phyloP scores from a whole-genome alignment of 1,139 yeast species.

The Candida mesenterica region DNA sequence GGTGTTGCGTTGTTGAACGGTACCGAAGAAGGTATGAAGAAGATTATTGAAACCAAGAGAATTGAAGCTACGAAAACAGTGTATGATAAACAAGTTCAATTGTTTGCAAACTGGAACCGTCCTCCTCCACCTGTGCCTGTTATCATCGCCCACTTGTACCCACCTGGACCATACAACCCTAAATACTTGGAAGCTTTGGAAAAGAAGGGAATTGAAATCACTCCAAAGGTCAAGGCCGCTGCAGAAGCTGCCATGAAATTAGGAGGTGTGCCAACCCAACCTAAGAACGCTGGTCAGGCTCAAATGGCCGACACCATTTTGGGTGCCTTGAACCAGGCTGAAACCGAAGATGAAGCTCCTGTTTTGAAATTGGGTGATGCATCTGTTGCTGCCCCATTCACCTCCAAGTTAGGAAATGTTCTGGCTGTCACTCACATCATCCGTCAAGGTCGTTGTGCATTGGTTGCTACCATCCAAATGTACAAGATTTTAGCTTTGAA shows the following conservation, averaged over 20 bases:
- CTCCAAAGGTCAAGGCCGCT: constrained; percentile 61
- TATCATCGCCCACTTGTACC: constrained; percentile 87
- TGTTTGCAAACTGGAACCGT: constrained; percentile 79
- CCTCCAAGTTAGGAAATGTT: constrained; percentile 90
- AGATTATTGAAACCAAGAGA: constrained; percentile 78
- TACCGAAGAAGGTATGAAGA: constrained; percentile 91
- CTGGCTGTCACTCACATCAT: constrained; percentile 89
- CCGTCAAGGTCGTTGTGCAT: constrained; percentile 98
- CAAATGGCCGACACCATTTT: constrained; percentile 71
- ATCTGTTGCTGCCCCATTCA: constrained; percentile 98
- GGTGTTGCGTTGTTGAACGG: constrained; percentile 97
- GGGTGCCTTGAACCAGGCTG: constrained; percentile 66
- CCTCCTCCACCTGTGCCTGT: constrained; percentile 87
- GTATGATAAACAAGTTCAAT: constrained; percentile 79
- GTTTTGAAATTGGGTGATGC: constrained; percentile 96
- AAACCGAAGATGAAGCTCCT: constrained; percentile 84
- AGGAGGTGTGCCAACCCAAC: constrained; percentile 30
- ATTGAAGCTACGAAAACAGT: constrained; percentile 63
- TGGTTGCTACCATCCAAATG: constrained; percentile 97
- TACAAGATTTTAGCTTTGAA: constrained; percentile 95
- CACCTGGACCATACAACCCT: constrained; percentile 94
- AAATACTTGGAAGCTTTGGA: constrained; percentile 84
- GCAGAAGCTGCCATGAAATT: constrained; percentile 51
- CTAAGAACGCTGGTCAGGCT: constrained; percentile 41
- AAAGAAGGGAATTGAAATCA: constrained; percentile 72